Percentiles rank a stretch among this genome's conserved stretches.
Conservation (phyloP, 1,284 basidiomycete genomes). For the Xerocomus amazonicus region DNA sequence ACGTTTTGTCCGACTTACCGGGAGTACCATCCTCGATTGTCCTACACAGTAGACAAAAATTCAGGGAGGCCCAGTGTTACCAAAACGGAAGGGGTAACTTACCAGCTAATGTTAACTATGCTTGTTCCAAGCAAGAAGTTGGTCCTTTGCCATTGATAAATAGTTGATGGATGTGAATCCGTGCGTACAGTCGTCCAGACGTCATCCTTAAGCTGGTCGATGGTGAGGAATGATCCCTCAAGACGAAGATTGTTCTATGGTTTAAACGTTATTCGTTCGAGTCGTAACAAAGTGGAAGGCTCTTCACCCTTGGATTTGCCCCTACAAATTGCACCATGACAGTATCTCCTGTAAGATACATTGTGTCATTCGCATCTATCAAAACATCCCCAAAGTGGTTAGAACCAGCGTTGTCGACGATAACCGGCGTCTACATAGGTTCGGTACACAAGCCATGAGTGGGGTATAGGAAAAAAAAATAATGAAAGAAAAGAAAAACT, state of each 20-base stretch:
- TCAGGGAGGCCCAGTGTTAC: no score
- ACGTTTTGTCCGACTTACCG: slow-evolving; percentile 8
- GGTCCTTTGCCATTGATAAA: slow-evolving; percentile 63
- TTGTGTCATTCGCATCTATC: slow-evolving; percentile 50
- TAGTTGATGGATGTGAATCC: slow-evolving; percentile 80
- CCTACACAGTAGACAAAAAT: slow-evolving; percentile 36
- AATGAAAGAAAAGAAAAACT: neutral
- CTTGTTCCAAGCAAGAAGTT: slow-evolving; percentile 59
- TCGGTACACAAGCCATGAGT: neutral
- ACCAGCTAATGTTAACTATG: slow-evolving; percentile 64
- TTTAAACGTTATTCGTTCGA: neutral
- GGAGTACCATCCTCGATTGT: slow-evolving; percentile 60
- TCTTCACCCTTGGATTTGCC: slow-evolving; percentile 70
- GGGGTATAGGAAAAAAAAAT: neutral
- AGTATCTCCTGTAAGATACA: slow-evolving; percentile 55
- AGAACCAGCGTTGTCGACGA: slow-evolving; percentile 56
- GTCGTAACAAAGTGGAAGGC: neutral
- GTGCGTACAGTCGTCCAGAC: slow-evolving; percentile 61
- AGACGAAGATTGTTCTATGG: slow-evolving; percentile 74
- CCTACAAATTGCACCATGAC: slow-evolving; percentile 68
- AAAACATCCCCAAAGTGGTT: slow-evolving; percentile 66
- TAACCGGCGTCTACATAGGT: slow-evolving; percentile 49
- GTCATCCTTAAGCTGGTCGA: slow-evolving; percentile 53
- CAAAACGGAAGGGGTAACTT: slow-evolving; percentile 20
- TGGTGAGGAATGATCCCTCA: slow-evolving; percentile 69